Evolutionary conservation across 139 green algal genomes (phyloP).

Genomic region (Coelastrella sp.): DNA sequence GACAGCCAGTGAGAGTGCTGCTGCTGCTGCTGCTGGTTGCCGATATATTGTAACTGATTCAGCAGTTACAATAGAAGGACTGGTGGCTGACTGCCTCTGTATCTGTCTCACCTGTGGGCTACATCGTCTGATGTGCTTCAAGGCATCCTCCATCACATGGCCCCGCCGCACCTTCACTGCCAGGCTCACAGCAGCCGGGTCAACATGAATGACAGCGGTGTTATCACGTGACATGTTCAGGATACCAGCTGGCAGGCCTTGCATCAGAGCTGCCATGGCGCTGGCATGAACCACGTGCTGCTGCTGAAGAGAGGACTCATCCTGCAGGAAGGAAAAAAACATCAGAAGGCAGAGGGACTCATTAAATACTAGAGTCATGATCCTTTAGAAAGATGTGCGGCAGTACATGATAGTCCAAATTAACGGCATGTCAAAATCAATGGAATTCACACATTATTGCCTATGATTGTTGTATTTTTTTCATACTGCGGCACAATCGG

Average conservation of each 20-base stretch:
- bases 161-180: conserved; percentile 63
- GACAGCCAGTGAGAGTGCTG: no score
- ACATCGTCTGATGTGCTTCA: conserved; percentile 70
- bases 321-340: background rate
- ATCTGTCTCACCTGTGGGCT: conserved; percentile 32
- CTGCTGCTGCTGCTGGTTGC: no score
- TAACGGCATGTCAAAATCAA: no score
- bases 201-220: background rate
- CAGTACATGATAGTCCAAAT: no score
- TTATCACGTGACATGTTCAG: background rate
- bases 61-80: no score
- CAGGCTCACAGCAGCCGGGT: background rate
- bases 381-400: no score
- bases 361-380: background rate
- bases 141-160: conserved; percentile 80
- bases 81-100: background rate
- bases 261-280: conserved; percentile 63
- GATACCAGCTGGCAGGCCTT: conserved; percentile 29
- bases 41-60: no score
- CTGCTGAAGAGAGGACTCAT: conserved; percentile 62
- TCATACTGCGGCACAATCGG: no score
- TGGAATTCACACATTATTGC: no score
- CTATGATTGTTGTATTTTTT: no score
- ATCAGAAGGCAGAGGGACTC: background rate
- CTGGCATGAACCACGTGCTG: conserved; percentile 67